Conservation (phyloP, 1,284 basidiomycete genomes). For the Kalmanozyma brasiliensis region DNA sequence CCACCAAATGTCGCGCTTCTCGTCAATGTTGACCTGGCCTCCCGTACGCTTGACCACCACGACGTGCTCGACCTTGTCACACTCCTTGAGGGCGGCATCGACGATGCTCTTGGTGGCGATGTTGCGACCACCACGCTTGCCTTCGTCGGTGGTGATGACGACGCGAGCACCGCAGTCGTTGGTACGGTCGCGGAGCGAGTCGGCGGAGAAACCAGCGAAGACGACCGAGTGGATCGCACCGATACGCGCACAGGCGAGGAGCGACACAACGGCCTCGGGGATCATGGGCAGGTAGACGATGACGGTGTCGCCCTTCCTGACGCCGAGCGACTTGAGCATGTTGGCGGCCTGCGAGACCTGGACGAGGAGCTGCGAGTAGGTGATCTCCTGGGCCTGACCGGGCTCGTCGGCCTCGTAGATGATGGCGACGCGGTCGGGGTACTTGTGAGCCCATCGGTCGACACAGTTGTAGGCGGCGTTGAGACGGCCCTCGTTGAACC, state of each 20-base stretch:
- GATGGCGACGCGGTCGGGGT: constrained; percentile 93
- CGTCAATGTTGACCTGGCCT: constrained; percentile 79
- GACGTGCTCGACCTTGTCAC: constrained; percentile 87
- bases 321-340: constrained; percentile 86
- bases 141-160: constrained; percentile 95
- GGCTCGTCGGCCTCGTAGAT: constrained; percentile 99
- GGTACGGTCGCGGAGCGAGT: constrained; percentile 91
- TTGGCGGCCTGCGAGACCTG: constrained; percentile 90
- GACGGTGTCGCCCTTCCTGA: constrained; percentile 89
- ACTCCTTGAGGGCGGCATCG: constrained; percentile 87
- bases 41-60: constrained; percentile 91
- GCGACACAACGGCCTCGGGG: constrained; percentile 84
- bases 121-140: constrained; percentile 89
- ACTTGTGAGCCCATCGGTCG: constrained; percentile 91
- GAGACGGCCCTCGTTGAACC: constrained; percentile 76
- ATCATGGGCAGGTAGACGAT: constrained; percentile 74
- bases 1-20: constrained; percentile 95
- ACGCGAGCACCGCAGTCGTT: constrained; percentile 89
- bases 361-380: constrained; percentile 80
- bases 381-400: constrained; percentile 79
- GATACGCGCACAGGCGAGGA: constrained; percentile 96
- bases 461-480: constrained; percentile 95
- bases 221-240: constrained; percentile 98
- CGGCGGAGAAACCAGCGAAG: constrained; percentile 97
- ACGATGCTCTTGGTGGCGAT: constrained; percentile 95